Evolutionary conservation across 2,329 filamentous ascomycete genomes (phyloP).

Genomic region (Penicillium italicum): DNA sequence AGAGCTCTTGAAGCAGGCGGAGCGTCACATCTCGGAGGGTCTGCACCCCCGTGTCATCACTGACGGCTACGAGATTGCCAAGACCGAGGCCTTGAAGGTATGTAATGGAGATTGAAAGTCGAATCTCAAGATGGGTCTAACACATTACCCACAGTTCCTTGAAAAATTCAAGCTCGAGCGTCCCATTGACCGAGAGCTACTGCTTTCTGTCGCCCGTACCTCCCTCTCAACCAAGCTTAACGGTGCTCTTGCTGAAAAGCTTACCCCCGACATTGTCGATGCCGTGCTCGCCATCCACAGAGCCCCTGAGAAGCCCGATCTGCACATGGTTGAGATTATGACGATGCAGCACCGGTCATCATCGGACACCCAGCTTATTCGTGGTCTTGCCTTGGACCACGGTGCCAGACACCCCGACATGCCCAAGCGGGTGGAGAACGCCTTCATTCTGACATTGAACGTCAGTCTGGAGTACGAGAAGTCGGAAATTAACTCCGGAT

Average conservation of each 20-base stretch:
- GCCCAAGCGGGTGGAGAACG: conserved; percentile 94
- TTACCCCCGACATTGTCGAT: conserved; percentile 94
- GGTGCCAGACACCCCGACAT: conserved; percentile 96
- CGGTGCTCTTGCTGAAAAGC: conserved; percentile 77
- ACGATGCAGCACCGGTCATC: conserved; percentile 99
- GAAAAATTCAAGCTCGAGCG: conserved; percentile 87
- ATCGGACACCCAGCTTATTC: conserved; percentile 92
- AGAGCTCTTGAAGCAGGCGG: conserved; percentile 95
- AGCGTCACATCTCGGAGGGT: conserved; percentile 94
- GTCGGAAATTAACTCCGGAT: conserved; percentile 97
- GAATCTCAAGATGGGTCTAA: conserved; percentile 14
- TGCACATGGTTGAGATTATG: conserved; percentile 99
- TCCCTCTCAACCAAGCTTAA: conserved; percentile 96
- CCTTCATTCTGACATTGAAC: conserved; percentile 90
- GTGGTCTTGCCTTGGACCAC: conserved; percentile 88
- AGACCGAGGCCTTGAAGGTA: conserved; percentile 85
- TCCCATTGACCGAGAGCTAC: conserved; percentile 87
- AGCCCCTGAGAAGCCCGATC: conserved; percentile 82
- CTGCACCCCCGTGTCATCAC: conserved; percentile 94
- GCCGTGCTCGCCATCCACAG: conserved; percentile 93
- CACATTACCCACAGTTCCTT: conserved; percentile 62
- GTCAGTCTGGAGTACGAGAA: conserved; percentile 98
- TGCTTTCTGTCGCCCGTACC: conserved; percentile 88
- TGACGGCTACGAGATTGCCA: conserved; percentile 95
- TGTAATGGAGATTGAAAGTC: background rate